phyloP scores from a whole-genome alignment of 228 moss, liverwort and hornwort genomes.

The Sphagnum fallax region DNA sequence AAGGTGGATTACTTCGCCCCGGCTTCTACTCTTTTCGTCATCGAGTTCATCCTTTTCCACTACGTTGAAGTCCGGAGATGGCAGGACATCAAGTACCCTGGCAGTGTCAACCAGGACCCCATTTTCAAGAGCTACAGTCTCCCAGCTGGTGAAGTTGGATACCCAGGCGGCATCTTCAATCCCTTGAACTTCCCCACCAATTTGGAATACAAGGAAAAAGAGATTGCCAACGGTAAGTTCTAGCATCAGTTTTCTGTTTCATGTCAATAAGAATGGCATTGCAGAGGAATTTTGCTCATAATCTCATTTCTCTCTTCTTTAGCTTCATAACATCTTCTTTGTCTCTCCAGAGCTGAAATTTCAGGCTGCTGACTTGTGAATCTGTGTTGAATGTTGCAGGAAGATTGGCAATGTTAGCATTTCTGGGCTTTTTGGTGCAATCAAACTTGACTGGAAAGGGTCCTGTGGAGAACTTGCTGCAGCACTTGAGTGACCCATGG shows the following conservation, averaged over 20 bases:
- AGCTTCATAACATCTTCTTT: neutral
- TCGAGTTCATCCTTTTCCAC: conserved; percentile 57
- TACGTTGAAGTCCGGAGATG: conserved; percentile 55
- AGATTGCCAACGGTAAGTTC: conserved; percentile 42
- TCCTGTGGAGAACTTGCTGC: neutral
- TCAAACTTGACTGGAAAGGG: conserved; percentile 11
- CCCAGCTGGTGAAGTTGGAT: conserved; percentile 45
- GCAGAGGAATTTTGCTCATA: neutral
- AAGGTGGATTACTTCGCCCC: conserved; percentile 44
- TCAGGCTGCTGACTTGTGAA: neutral
- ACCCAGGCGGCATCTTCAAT: conserved; percentile 56
- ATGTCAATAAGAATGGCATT: neutral
- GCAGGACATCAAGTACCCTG: conserved; percentile 59
- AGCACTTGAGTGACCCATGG: neutral
- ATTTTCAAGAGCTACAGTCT: conserved; percentile 52
- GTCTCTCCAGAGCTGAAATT: neutral
- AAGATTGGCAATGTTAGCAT: conserved; percentile 55
- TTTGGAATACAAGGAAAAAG: conserved; percentile 49
- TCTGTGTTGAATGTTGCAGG: conserved; percentile 12
- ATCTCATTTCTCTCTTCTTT: neutral
- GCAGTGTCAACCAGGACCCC: conserved; percentile 55
- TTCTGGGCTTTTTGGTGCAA: conserved; percentile 45
- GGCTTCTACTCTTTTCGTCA: conserved; percentile 46
- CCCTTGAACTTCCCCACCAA: conserved; percentile 42
- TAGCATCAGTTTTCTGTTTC: neutral